Percentiles rank a stretch among this genome's conserved stretches.
Evolutionary conservation across 257 asterid species (phyloP).

Genomic region (Przewalskia tangutica): DNA sequence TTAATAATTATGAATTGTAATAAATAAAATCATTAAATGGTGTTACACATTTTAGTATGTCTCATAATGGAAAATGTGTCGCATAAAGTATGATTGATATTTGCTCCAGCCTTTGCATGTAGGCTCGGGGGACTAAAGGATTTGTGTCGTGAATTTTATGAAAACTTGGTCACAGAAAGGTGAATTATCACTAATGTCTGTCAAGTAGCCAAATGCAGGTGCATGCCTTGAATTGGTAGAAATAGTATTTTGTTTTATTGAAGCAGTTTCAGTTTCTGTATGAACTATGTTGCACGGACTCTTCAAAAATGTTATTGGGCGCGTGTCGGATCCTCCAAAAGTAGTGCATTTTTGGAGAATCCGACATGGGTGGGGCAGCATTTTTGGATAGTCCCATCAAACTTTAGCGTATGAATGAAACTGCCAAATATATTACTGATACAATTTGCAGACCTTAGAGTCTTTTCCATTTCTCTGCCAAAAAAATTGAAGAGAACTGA

Average conservation of each 20-base stretch:
- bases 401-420: neutral
- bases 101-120: neutral
- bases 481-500: neutral
- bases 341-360: neutral
- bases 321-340: neutral
- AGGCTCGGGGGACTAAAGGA: neutral
- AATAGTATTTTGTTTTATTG: neutral
- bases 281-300: neutral
- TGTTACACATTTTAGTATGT: neutral
- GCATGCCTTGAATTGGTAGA: neutral
- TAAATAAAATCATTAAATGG: neutral
- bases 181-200: neutral
- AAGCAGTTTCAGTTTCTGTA: neutral
- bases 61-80: neutral
- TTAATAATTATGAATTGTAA: neutral
- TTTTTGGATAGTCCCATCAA: neutral
- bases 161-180: neutral
- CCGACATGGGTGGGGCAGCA: too few relatives aligned
- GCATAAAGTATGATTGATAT: neutral
- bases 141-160: neutral
- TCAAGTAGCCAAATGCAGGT: neutral
- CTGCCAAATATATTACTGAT: neutral
- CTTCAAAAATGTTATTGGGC: neutral
- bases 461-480: neutral
- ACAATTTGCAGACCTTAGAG: neutral